These are phyloP conservation scores for Amanita rimosa DNA, from an alignment of 768 basidiomycete genomes.

Conservation along the genomic window DNA sequence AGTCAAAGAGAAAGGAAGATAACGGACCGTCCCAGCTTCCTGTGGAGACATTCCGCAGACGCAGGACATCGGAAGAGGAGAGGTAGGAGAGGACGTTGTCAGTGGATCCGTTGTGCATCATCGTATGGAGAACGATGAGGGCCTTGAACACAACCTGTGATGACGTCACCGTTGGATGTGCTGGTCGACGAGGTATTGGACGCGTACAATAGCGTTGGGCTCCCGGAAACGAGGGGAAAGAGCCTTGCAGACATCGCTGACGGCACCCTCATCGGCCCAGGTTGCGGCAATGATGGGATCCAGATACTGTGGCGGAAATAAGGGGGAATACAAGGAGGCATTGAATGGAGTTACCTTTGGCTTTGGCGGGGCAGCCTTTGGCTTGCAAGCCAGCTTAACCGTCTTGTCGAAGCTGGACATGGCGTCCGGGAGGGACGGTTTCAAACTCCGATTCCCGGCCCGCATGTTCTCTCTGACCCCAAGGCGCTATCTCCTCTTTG, in stretches of 20 bases:
- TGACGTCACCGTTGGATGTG: neutral
- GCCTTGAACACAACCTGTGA: constrained; percentile 96
- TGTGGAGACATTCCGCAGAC: constrained; percentile 68
- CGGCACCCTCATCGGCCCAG: constrained; percentile 90
- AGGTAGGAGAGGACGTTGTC: constrained; percentile 86
- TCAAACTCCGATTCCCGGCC: constrained; percentile 6
- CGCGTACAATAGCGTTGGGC: constrained; percentile 77
- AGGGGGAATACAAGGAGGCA: constrained; percentile 6
- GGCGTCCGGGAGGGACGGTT: neutral
- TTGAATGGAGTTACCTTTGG: constrained; percentile 52
- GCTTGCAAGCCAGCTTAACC: constrained; percentile 95
- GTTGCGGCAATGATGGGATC: constrained; percentile 95
- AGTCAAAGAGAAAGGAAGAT: neutral
- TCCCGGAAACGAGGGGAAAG: constrained; percentile 79
- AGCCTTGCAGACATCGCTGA: constrained; percentile 89
- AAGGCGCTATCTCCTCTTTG: constrained; percentile 21
- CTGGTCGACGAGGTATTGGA: constrained; percentile 4
- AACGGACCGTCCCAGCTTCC: constrained; percentile 80
- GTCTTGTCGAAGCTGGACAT: constrained; percentile 86
- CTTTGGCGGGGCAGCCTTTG: constrained; percentile 93
- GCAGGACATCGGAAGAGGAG: constrained; percentile 70
- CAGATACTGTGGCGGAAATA: constrained; percentile 55
- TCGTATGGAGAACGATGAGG: constrained; percentile 86
- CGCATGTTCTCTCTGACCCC: neutral
- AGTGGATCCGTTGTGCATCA: constrained; percentile 95